Evolutionary conservation across 257 asterid genomes (phyloP), one percentile per base, ranked within the genome.

Genomic region (Eustoma russellianum): DNA sequence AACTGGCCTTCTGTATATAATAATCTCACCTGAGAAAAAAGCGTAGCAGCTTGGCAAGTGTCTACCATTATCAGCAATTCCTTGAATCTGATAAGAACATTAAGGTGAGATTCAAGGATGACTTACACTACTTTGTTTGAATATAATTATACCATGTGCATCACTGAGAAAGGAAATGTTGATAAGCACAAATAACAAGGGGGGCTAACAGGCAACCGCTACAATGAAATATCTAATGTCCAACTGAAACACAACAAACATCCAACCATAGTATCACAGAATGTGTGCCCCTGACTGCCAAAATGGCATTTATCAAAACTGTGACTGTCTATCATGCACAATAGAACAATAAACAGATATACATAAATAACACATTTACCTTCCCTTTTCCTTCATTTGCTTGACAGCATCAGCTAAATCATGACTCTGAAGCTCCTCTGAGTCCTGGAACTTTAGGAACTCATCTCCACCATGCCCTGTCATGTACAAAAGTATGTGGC

Each of bases 1-100:
- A 13, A 13, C 12, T 28, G n/a, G 33, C 17, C 18, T 6, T 17
- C 9, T 28, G 52, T 38, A 62, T 58, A 46, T 12, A 28, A 41
- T 50, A 61, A 48, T 63, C 65, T 65, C 66, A 88, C 98, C 83
- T 92, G 97, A 67, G 86, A 79, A 78, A 88, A 92, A 45, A 85
- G 93, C 40, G 99, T 92, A 65, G 97, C 97, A n/a, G 99, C 99
- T 76, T 88, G 99, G 77, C 99, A 88, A 64, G 99, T 92, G 69
- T 92, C 99, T 49, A 88, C 97, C 99, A 92, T 88, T 58, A 92
- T 92, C 71, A 92, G 67, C 77, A 92, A 80, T 81, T 88, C 99
- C 85, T 92, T 88, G 66, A 92, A 92, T 78, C 97, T 88, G 81
- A 53, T 71, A 41, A 57, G 19, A 68, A 61, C 59, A 77, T 41